A percentile compares a stretch with the other conserved stretches of the same genome.
These are phyloP conservation scores for Aspergillus heteromorphus DNA, from an alignment of 495 filamentous ascomycete species.

Conservation along the genomic window DNA sequence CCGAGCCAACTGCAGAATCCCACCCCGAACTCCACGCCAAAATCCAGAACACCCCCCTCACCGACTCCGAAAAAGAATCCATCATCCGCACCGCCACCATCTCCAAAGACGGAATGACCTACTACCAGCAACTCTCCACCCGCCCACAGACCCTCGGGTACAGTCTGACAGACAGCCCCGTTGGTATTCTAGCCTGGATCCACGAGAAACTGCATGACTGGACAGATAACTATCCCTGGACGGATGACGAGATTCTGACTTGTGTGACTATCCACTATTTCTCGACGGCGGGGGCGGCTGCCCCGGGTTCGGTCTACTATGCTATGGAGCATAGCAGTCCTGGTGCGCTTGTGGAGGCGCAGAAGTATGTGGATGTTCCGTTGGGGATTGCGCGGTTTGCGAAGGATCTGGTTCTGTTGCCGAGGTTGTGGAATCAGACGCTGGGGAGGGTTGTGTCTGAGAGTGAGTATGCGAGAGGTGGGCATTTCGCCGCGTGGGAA, in stretches of 20 bases:
- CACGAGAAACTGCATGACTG: conserved; percentile 50
- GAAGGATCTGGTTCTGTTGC: conserved; percentile 38
- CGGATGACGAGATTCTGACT: conserved; percentile 49
- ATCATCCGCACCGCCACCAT: conserved; percentile 25
- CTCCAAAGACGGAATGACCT: conserved; percentile 37
- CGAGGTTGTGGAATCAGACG: conserved; percentile 33
- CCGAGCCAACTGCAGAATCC: conserved; percentile 4
- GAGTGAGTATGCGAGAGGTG: conserved; percentile 38
- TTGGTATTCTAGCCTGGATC: conserved; percentile 50
- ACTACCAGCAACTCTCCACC: conserved; percentile 41
- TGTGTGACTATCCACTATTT: conserved; percentile 53
- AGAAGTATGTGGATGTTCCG: conserved; percentile 25
- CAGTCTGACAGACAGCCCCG: conserved; percentile 45
- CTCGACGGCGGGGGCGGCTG: conserved; percentile 44
- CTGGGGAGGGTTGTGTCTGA: conserved; percentile 40
- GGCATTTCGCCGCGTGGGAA: conserved; percentile 52
- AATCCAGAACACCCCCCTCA: conserved; percentile 31
- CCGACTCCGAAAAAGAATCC: conserved; percentile 27
- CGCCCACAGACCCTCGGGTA: conserved; percentile 48
- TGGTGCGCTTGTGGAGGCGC: not conserved
- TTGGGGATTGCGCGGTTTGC: conserved; percentile 41
- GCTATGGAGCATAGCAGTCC: conserved; percentile 25
- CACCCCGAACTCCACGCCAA: conserved; percentile 28
- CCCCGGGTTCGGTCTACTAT: conserved; percentile 47
- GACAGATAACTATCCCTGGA: conserved; percentile 49